phyloP scores from a whole-genome alignment of 331 rosid genomes.

The Malus hybrid region DNA sequence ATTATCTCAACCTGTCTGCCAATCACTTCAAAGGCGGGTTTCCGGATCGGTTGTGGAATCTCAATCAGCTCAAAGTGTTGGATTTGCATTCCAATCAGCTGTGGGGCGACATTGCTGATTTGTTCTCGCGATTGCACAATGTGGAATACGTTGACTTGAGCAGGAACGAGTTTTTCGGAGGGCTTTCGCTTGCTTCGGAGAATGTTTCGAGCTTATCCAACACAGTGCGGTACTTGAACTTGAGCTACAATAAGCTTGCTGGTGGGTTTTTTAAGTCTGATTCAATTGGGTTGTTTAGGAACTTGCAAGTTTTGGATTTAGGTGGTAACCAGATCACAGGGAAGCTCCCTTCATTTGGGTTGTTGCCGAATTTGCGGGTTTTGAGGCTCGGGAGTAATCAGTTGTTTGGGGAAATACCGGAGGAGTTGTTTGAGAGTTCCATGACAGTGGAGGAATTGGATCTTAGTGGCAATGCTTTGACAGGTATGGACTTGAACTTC shows the following conservation, averaged over 20 bases:
- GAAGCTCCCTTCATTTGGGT: conserved; percentile 60
- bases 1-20: conserved; percentile 60
- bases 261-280: conserved; percentile 55
- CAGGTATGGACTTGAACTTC: conserved; percentile 44
- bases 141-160: conserved; percentile 81
- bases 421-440: conserved; percentile 50
- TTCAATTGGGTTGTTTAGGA: conserved; percentile 49
- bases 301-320: conserved; percentile 70
- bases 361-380: conserved; percentile 46
- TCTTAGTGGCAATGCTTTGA: conserved; percentile 80
- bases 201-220: conserved; percentile 67
- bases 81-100: conserved; percentile 70
- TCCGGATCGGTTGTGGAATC: conserved; percentile 52
- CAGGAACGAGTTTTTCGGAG: conserved; percentile 58
- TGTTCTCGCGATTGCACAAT: conserved; percentile 46
- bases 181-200: conserved; percentile 29
- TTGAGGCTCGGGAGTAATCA: conserved; percentile 52
- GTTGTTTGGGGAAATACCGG: conserved; percentile 55
- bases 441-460: conserved; percentile 62
- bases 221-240: conserved; percentile 44
- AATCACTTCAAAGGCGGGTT: conserved; percentile 62
- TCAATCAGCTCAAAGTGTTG: conserved; percentile 72
- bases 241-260: conserved; percentile 49
- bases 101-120: conserved; percentile 58
- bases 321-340: conserved; percentile 55